These are phyloP conservation scores for Hericium rajendrae DNA, from an alignment of 768 basidiomycete genomes.

Conservation along the genomic window DNA sequence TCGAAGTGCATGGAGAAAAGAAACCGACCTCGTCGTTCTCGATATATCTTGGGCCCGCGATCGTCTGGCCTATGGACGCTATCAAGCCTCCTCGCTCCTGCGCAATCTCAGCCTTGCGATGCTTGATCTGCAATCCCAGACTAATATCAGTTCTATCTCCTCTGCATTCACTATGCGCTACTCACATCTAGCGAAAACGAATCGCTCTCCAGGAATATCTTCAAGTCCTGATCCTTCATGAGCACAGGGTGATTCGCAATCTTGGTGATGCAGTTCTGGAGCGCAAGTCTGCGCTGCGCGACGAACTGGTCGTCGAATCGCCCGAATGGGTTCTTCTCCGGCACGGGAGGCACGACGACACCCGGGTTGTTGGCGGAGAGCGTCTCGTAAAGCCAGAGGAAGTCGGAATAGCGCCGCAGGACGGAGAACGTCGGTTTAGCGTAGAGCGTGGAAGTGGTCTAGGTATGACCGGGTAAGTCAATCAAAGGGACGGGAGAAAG, in stretches of 20 bases:
- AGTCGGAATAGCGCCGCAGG: slow-evolving; percentile 94
- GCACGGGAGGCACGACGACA: slow-evolving; percentile 92
- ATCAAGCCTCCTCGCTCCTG: slow-evolving; percentile 80
- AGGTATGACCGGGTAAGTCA: not conserved
- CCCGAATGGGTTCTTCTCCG: slow-evolving; percentile 90
- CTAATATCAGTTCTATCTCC: too few species aligned
- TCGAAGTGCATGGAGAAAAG: not conserved
- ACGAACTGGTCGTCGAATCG: slow-evolving; percentile 92
- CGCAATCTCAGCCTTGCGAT: slow-evolving; percentile 66
- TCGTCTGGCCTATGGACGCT: slow-evolving; percentile 70
- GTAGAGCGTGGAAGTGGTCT: slow-evolving; percentile 83
- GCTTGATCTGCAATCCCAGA: slow-evolving; percentile 59
- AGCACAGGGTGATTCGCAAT: slow-evolving; percentile 89
- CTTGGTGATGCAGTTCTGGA: slow-evolving; percentile 89
- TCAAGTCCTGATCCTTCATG: slow-evolving; percentile 79
- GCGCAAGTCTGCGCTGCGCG: slow-evolving; percentile 68
- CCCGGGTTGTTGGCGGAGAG: slow-evolving; percentile 89
- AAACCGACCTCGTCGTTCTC: slow-evolving; percentile 74
- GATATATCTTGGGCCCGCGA: slow-evolving; percentile 73
- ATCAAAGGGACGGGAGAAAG: not conserved
- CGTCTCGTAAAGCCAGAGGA: slow-evolving; percentile 91
- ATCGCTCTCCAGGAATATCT: slow-evolving; percentile 88
- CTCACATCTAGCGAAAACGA: slow-evolving; percentile 83
- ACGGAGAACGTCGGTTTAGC: slow-evolving; percentile 84
- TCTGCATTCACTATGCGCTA: not conserved